A percentile compares a stretch with the other conserved stretches of the same genome.
phyloP scores from a whole-genome alignment of 768 basidiomycete species.

The Scleroderma citrinum region DNA sequence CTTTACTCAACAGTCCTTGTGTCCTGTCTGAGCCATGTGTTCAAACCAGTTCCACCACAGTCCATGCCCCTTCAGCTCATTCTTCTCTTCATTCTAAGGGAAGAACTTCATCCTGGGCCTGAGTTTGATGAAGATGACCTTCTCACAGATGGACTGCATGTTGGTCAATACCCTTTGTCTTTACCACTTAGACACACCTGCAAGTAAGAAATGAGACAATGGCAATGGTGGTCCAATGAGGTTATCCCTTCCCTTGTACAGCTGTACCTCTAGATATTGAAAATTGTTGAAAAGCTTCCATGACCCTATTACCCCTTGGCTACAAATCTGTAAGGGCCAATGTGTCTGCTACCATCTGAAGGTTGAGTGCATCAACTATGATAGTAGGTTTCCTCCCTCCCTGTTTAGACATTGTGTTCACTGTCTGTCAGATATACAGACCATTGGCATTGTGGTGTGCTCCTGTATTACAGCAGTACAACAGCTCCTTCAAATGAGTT shows the following conservation, averaged over 20 bases:
- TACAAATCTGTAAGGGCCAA: background rate
- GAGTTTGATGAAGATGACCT: background rate
- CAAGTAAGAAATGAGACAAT: constrained; percentile 6
- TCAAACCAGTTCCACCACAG: background rate
- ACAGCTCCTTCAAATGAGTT: constrained; percentile 21
- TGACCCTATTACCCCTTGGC: background rate
- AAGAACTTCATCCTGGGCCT: background rate
- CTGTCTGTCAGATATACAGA: background rate
- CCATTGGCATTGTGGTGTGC: background rate
- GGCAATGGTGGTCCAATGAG: constrained; percentile 2
- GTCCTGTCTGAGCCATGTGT: background rate
- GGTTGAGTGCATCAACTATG: background rate
- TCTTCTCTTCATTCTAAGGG: background rate
- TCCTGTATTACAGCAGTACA: constrained; percentile 6
- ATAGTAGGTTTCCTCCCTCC: background rate
- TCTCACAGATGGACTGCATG: background rate
- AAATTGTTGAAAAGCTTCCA: background rate
- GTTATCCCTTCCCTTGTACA: constrained; percentile 5
- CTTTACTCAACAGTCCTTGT: background rate
- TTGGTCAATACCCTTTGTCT: background rate
- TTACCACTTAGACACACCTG: background rate
- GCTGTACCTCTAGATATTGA: constrained; percentile 1
- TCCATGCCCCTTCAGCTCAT: no score
- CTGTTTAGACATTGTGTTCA: background rate
- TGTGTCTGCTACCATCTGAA: background rate